Conservation (phyloP, 2,329 filamentous ascomycete species). For the Fusarium sacchari region DNA sequence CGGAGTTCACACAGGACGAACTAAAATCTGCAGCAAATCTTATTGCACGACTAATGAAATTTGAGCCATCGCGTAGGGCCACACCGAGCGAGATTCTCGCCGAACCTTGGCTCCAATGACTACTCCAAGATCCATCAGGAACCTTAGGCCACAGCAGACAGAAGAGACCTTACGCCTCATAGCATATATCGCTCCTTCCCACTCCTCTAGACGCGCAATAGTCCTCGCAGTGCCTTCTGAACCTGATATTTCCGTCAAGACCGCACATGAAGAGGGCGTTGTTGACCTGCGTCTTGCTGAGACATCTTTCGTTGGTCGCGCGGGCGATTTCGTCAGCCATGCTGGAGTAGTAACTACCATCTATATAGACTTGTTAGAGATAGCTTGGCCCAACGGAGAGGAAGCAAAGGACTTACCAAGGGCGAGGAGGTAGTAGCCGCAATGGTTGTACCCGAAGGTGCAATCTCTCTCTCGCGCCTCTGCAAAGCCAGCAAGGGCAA, state of each 20-base stretch:
- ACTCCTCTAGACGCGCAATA: too few relatives aligned
- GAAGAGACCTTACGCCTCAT: neutral
- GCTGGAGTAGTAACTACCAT: neutral
- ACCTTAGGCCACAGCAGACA: neutral
- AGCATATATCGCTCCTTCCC: too few relatives aligned
- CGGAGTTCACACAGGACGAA: conserved; percentile 16
- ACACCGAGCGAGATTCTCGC: conserved; percentile 14
- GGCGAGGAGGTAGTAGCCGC: neutral
- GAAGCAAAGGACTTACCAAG: neutral
- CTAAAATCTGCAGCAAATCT: neutral
- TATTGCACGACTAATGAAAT: conserved; percentile 21
- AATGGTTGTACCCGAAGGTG: neutral
- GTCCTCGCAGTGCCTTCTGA: neutral
- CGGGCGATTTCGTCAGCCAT: neutral
- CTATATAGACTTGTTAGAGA: neutral
- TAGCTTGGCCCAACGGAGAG: fast-evolving
- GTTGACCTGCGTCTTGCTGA: neutral
- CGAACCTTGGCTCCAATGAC: conserved; percentile 12
- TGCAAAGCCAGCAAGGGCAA: neutral
- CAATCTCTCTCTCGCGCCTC: neutral
- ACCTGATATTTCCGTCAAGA: neutral
- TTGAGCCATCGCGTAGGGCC: conserved; percentile 34
- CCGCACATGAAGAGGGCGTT: neutral
- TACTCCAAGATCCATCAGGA: neutral
- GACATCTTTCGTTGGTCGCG: neutral